Conservation (phyloP, 768 basidiomycete species). For the Tylopilus cervinicoccineus region DNA sequence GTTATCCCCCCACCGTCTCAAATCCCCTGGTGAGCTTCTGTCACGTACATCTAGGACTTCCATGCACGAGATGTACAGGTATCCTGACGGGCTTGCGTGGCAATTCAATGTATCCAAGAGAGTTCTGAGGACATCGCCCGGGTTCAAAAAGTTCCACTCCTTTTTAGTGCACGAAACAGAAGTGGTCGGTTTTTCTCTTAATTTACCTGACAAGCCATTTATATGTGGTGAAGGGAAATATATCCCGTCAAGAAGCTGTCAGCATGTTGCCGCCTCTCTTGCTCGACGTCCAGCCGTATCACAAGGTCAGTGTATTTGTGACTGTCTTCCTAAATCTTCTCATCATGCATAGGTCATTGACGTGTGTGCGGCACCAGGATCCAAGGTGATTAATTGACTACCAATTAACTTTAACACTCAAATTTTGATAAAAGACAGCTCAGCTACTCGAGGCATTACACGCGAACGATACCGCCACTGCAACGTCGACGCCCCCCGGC, state of each 20-base stretch:
- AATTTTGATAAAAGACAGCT: conserved; percentile 59
- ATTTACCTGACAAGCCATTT: background rate
- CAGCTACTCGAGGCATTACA: conserved; percentile 96
- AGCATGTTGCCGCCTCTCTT: conserved; percentile 99
- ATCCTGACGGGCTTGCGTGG: conserved; percentile 94
- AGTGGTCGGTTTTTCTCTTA: conserved; percentile 56
- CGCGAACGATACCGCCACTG: conserved; percentile 60
- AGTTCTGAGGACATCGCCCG: conserved; percentile 77
- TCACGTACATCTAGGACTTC: background rate
- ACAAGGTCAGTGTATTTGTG: conserved; percentile 49
- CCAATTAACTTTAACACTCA: background rate
- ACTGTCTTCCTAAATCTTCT: background rate
- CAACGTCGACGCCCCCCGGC: conserved; percentile 72
- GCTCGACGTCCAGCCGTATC: conserved; percentile 91
- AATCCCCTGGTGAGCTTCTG: conserved; percentile 67
- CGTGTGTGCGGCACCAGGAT: conserved; percentile 98
- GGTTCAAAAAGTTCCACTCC: conserved; percentile 92
- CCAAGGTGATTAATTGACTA: conserved; percentile 55
- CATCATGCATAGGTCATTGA: conserved; percentile 65
- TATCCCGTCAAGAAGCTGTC: conserved; percentile 95
- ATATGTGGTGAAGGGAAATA: conserved; percentile 67
- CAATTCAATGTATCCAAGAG: conserved; percentile 91
- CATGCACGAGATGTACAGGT: conserved; percentile 46
- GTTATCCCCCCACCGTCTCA: conserved; percentile 74
- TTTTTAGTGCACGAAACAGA: conserved; percentile 98